phyloP scores from a whole-genome alignment of 1,284 basidiomycete species.

The Sporisorium graminicola region DNA sequence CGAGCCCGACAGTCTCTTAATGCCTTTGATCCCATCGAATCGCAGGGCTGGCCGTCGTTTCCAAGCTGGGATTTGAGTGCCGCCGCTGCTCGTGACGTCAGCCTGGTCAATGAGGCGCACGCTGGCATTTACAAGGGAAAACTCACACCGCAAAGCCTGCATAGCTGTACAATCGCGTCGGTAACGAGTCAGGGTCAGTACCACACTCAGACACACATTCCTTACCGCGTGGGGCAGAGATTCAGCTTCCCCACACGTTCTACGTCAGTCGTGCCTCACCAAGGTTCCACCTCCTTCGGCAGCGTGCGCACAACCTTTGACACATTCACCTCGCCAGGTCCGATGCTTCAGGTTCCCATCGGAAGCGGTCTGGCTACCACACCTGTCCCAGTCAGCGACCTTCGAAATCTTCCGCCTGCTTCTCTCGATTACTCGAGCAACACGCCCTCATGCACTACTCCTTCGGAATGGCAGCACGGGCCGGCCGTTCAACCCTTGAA shows the following conservation, averaged over 20 bases:
- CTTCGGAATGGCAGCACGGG: neutral
- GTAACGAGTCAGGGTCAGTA: neutral
- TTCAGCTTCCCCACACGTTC: too few species aligned
- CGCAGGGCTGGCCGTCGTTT: neutral
- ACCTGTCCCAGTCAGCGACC: neutral
- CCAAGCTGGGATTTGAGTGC: slow-evolving; percentile 5
- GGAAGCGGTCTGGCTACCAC: neutral
- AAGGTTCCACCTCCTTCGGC: neutral
- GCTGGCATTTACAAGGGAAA: neutral
- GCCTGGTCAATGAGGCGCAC: neutral
- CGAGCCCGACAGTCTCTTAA: neutral
- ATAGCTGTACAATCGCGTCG: neutral
- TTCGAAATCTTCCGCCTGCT: neutral
- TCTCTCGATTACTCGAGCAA: neutral
- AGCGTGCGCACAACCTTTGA: neutral
- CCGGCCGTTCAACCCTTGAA: neutral
- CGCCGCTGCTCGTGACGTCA: neutral
- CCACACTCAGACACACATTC: neutral
- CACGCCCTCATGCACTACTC: neutral
- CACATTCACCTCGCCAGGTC: neutral
- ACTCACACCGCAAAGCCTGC: neutral
- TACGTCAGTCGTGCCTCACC: neutral
- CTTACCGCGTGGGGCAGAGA: neutral
- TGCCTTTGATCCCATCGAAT: neutral
- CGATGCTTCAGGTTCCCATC: neutral